Base-by-base conservation (phyloP, 202 grass and related monocot genomes). In the Saccharum hybrid region DNA sequence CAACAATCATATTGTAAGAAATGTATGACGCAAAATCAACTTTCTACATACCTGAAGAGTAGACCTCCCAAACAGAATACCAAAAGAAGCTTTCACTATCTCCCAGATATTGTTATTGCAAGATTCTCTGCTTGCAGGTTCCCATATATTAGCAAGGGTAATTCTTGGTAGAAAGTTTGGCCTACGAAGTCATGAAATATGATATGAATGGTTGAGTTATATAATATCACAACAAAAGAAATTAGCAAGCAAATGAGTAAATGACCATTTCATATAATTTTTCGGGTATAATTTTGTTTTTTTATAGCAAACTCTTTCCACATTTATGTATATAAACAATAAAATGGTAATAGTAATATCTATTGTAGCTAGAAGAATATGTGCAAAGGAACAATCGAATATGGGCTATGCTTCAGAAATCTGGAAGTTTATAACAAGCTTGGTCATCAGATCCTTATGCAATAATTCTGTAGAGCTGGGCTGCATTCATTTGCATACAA, bases 81-180 rank as follows among this genome's bases (percentile, higher is more conserved):
- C 68, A 48, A 91, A 82, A 54, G 91, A 93, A 85, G 87, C 63
- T 92, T 94, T 94, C 61, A 93, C n/a, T 83, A 93, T 93, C 81
- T 90, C 91, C 96, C 89, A 95, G 63, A 93, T 10, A 86, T 94
- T 98, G 86, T 90, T 80, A 22, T 75, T 67, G 78, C 92, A 98
- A 36, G 88, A 90, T 90, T 95, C 87, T 75, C 69, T 90, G 78
- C 89, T 91, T 77, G 96, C 96, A 45, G 93, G 96, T 74, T 95
- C 96, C 93, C 91, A 98, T 88, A 98, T 88, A 78, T 95, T 98
- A 52, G 83, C 78, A 70, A 98, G 93, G 68, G 92, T 95, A 88
- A 95, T 94, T 80, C 92, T 98, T 56, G 92, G 96, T 28, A 98
- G 88, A 67, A 95, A 98, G 80, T 95, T 95, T 59, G 96, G 83